phyloP scores from a whole-genome alignment of 345 rosid genomes.

The Moricandia moricandioides region DNA sequence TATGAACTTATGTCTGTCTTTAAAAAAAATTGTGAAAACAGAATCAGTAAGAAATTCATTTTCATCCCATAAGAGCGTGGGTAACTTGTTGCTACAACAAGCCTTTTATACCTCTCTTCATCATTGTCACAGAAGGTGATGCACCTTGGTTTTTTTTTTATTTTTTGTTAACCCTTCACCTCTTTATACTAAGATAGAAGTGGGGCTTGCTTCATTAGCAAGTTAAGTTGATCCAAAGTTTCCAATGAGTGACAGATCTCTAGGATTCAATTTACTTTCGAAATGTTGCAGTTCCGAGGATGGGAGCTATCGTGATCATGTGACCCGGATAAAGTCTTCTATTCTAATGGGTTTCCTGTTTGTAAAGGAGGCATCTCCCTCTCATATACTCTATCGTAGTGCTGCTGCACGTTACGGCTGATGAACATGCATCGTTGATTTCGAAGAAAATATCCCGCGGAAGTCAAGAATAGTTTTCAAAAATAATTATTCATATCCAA shows the following conservation, averaged over 20 bases:
- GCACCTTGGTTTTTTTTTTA: neutral
- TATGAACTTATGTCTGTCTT: constrained; percentile 21
- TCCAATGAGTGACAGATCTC: neutral
- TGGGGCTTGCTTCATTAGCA: neutral
- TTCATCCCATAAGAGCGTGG: neutral
- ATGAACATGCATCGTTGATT: neutral
- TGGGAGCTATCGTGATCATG: neutral
- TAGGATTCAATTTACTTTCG: neutral
- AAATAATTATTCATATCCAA: too few relatives aligned
- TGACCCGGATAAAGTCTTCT: neutral
- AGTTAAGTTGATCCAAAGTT: neutral
- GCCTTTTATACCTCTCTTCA: neutral
- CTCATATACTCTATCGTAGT: neutral
- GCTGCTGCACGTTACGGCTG: neutral
- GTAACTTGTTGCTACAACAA: neutral
- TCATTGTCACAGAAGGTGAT: neutral
- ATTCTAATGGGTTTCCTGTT: neutral
- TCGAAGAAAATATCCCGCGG: neutral
- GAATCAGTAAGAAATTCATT: constrained; percentile 23
- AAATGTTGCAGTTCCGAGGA: neutral
- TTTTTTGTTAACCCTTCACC: too few relatives aligned
- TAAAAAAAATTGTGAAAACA: constrained; percentile 23
- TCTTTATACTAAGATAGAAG: too few relatives aligned
- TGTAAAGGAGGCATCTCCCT: neutral
- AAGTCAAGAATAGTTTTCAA: too few relatives aligned